Percentiles rank a stretch among this genome's conserved stretches.
These are phyloP conservation scores for Phytophthora cactorum DNA, from an alignment of 352 stramenopile species.

Conservation along the genomic window DNA sequence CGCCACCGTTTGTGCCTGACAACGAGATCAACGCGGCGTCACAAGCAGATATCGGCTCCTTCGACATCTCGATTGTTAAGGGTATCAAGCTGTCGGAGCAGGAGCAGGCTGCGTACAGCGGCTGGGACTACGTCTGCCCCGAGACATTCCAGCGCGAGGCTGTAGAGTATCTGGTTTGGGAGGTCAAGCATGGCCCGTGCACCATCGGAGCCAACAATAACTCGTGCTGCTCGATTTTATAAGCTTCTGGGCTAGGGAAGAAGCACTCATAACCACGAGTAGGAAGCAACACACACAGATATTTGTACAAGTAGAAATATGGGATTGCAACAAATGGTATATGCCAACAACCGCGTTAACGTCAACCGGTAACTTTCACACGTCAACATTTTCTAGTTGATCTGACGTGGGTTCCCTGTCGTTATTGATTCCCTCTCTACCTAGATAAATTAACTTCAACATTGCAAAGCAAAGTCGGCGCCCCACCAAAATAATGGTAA, in stretches of 20 bases:
- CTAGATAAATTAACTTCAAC: conserved; percentile 14
- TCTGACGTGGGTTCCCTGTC: conserved; percentile 3
- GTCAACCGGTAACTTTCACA: conserved; percentile 15
- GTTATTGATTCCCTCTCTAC: conserved; percentile 2
- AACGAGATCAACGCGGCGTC: conserved; percentile 88
- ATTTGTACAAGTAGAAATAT: conserved; percentile 32
- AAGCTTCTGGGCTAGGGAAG: conserved; percentile 13
- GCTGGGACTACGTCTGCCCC: conserved; percentile 77
- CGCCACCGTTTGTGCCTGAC: conserved; percentile 78
- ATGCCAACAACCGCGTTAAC: conserved; percentile 7
- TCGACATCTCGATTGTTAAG: conserved; percentile 76
- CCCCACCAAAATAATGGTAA: conserved; percentile 5
- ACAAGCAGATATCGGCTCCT: conserved; percentile 81
- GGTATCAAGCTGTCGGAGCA: conserved; percentile 75
- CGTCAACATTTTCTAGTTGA: conserved; percentile 22
- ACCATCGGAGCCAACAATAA: conserved; percentile 66
- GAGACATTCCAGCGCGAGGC: conserved; percentile 84
- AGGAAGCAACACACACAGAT: conserved; percentile 4
- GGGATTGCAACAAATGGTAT: conserved; percentile 13
- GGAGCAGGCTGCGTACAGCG: conserved; percentile 71
- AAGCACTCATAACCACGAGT: background rate
- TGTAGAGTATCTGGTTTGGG: conserved; percentile 85
- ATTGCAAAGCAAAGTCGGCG: conserved; percentile 1
- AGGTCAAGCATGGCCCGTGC: conserved; percentile 80
- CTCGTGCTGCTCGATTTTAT: conserved; percentile 69